Evolutionary conservation across 169 alveolate species (phyloP), one percentile per base, ranked within the genome.

Genomic region (Babesia bovis): DNA sequence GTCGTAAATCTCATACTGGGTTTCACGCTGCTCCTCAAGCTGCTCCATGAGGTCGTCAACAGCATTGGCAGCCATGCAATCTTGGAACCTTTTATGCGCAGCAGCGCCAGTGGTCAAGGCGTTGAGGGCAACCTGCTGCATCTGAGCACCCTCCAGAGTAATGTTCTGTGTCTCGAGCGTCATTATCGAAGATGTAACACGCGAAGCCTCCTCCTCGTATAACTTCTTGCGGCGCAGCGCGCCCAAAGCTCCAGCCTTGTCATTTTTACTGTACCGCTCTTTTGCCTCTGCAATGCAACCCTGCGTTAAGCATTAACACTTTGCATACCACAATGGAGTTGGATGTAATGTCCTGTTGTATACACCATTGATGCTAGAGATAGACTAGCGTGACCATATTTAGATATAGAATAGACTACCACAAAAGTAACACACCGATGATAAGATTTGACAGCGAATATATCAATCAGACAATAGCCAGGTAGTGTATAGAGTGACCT

Each of bases 81-180:
- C 66, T 53, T 79, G 87, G 36, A 79, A 45, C 25, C n/a, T 23
- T 30, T 79, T 70, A 42, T 79, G 87, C 19, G 71, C 82, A 25
- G 60, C 38, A 21, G 66, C 75, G 4, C 82, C 79, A 25, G 59
- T 65, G 75, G 83, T 41, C 44, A 87, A 65, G 15, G 93, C 93
- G 58, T 71, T 78, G 19, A 83, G 83, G 9, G 93, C 91, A 68
- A 81, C 44, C 50, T 87, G 89, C 49, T 87, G 93, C 77, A 87
- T 74, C 32, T 84, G 87, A 55, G 90, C 87, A 50, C 87, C 85
- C 71, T 87, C 93, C 53, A 87, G 65, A 19, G 89, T 83, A 40
- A 87, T 87, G 83, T 73, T 83, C 56, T 87, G 89, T 67, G 85
- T 70, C 81, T 87, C 93, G 41, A 87, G 84, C 13, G 93, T 84